phyloP scores from a whole-genome alignment of 1,139 yeast genomes.

The Blastobotrys serpentis region DNA sequence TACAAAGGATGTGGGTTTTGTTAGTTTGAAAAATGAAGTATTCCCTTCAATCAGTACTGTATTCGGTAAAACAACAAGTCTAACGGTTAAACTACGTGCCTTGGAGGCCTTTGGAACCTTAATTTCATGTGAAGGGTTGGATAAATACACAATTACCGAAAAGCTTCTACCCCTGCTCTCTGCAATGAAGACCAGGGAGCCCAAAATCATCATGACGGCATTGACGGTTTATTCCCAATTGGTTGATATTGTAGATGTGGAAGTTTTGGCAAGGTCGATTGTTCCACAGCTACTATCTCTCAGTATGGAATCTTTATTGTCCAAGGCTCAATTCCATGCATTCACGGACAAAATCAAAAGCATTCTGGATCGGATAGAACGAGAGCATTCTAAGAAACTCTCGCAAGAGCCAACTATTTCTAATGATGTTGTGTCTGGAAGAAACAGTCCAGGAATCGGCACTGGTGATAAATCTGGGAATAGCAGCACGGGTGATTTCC shows the following conservation, averaged over 20 bases:
- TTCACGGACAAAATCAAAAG: constrained; percentile 32
- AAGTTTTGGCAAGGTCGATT: constrained; percentile 46
- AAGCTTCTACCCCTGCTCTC: constrained; percentile 74
- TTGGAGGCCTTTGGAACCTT: constrained; percentile 62
- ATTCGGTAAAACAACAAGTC: constrained; percentile 78
- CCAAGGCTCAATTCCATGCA: constrained; percentile 42
- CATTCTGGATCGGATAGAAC: constrained; percentile 30
- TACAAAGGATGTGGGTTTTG: constrained; percentile 59
- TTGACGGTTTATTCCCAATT: constrained; percentile 51
- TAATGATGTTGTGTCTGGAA: constrained; percentile 1
- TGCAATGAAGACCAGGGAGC: constrained; percentile 74
- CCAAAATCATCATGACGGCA: constrained; percentile 59
- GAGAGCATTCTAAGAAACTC: constrained; percentile 29
- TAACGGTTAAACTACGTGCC: constrained; percentile 72
- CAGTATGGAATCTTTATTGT: constrained; percentile 48
- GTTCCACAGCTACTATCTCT: constrained; percentile 52
- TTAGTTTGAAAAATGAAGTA: constrained; percentile 67
- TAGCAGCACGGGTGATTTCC: constrained; percentile 10
- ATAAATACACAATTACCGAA: constrained; percentile 69
- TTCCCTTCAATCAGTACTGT: constrained; percentile 71
- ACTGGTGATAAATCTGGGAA: not conserved
- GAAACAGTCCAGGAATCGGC: not conserved
- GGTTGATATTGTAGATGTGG: constrained; percentile 40
- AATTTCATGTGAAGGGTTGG: constrained; percentile 51
- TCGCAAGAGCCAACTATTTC: constrained; percentile 16